These are phyloP conservation scores for Clarireedia hainanense DNA, from an alignment of 2,329 filamentous ascomycete species.

Conservation along the genomic window DNA sequence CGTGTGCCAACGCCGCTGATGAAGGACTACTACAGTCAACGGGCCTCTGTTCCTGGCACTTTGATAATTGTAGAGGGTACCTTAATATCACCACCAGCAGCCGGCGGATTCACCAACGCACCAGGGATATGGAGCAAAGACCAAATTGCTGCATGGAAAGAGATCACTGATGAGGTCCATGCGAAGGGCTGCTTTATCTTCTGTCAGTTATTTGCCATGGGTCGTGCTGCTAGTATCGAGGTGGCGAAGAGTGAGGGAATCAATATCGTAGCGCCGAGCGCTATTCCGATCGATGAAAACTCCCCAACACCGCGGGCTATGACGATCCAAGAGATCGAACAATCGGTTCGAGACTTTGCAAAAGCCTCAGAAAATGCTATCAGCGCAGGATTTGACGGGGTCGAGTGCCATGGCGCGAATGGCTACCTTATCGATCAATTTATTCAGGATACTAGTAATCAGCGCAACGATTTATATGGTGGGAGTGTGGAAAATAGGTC, in stretches of 20 bases:
- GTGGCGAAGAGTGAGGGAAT: no score
- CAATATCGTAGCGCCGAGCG: no score
- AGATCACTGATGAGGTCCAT: conserved; percentile 54
- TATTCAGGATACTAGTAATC: conserved; percentile 19
- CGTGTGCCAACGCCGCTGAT: no score
- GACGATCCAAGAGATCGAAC: conserved; percentile 17
- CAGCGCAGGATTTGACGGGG: no score
- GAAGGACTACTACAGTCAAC: no score
- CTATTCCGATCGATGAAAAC: not conserved
- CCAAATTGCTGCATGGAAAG: conserved; percentile 52
- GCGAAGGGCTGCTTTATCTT: no score
- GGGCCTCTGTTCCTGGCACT: no score
- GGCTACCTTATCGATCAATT: conserved; percentile 25
- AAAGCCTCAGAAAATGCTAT: not conserved
- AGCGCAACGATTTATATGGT: conserved; percentile 20
- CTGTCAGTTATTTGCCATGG: no score
- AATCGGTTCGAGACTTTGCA: conserved; percentile 13
- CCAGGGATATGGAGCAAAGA: conserved; percentile 50
- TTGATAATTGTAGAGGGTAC: no score
- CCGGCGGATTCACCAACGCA: conserved; percentile 40
- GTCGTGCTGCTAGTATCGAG: no score
- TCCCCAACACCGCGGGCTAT: conserved; percentile 11
- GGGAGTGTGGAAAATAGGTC: conserved; percentile 25
- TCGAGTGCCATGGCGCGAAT: conserved; percentile 13
- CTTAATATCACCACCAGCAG: no score